These are phyloP conservation scores for Rhypophila decipiens DNA, from an alignment of 495 filamentous ascomycete species.

Conservation along the genomic window DNA sequence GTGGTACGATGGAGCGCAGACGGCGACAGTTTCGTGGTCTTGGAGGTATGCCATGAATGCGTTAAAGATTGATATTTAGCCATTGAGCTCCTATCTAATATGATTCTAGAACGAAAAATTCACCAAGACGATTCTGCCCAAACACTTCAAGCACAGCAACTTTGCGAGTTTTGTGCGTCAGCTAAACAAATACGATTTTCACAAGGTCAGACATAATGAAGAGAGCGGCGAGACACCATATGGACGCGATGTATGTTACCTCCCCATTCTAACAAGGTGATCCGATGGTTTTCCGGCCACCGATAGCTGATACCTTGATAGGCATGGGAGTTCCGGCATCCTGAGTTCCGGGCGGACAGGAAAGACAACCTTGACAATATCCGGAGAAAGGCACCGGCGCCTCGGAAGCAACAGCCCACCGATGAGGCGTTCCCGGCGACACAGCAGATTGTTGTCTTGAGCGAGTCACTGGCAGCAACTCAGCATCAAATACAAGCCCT, in stretches of 20 bases:
- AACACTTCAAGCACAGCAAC: conserved; percentile 99
- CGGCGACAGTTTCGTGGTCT: conserved; percentile 92
- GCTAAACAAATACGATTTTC: conserved; percentile 99
- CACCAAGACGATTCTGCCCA: conserved; percentile 92
- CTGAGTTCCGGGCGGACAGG: conserved; percentile 90
- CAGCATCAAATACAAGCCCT: conserved; percentile 86
- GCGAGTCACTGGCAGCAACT: conserved; percentile 80
- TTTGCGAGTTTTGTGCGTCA: conserved; percentile 98
- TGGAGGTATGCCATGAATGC: conserved; percentile 63
- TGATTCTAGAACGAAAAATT: conserved; percentile 84
- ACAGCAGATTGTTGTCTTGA: conserved; percentile 85
- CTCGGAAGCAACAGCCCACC: conserved; percentile 61
- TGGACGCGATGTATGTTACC: conserved; percentile 70
- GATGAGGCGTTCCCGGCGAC: conserved; percentile 68
- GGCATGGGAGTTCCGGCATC: conserved; percentile 98
- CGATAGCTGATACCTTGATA: conserved; percentile 32
- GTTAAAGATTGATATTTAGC: no score
- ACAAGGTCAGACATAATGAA: conserved; percentile 97
- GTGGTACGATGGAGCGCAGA: conserved; percentile 95
- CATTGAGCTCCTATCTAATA: no score
- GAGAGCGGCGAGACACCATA: conserved; percentile 88
- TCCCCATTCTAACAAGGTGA: no score
- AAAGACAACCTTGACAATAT: conserved; percentile 98
- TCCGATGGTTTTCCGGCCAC: no score
- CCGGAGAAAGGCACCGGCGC: conserved; percentile 87